Base-by-base conservation (phyloP, 2,329 filamentous ascomycete genomes). In the Akanthomyces muscarius region DNA sequence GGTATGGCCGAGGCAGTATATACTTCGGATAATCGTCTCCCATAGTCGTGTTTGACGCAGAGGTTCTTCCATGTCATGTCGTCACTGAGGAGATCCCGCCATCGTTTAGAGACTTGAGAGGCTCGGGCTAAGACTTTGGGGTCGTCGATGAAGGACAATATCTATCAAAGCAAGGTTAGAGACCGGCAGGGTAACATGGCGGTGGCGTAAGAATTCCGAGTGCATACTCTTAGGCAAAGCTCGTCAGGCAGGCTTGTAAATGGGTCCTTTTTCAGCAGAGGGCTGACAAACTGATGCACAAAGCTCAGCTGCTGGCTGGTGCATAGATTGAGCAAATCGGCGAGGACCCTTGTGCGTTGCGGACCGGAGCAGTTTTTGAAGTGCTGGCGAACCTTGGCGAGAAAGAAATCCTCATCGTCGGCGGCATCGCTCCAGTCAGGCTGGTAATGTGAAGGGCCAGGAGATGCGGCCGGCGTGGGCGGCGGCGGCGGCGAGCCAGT, bases 61-160 rank as follows among this genome's bases (percentile, higher is more conserved):
- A 99, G 83, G 65, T 95, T 92, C 79, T 97, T 97, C 95, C 95
- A 99, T 1, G 95, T 96, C 77, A 97, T 93, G 75, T 99, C 95
- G 74, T 99, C 95, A 72, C 90, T 94, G 56, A 99, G 83, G 8
- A 99, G 83, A 75, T 97, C 93, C 66, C 91, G 86, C 95, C 95
- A 99, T 74, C 93, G 86, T 67, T 88, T 88, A 61, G 95, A 99
- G n/a, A 99, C 95, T 74, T 98, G 94, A 5, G 94, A 97, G 59
- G 95, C 91, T 73, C 95, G 86, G 45, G 93, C 94, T 53, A 99
- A 83, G 3, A 96, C 96, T 73, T 93, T 95, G 1, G 95, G 93
- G 72, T 99, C 95, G 71, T 99, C 95, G 71, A 99, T 94, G 74
- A 96, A 99, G 50, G 94, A 96, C 57, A 99, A 82, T 67, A 99